Evolutionary conservation across 305 asterid species (phyloP).

Genomic region (Coffea humblotiana): DNA sequence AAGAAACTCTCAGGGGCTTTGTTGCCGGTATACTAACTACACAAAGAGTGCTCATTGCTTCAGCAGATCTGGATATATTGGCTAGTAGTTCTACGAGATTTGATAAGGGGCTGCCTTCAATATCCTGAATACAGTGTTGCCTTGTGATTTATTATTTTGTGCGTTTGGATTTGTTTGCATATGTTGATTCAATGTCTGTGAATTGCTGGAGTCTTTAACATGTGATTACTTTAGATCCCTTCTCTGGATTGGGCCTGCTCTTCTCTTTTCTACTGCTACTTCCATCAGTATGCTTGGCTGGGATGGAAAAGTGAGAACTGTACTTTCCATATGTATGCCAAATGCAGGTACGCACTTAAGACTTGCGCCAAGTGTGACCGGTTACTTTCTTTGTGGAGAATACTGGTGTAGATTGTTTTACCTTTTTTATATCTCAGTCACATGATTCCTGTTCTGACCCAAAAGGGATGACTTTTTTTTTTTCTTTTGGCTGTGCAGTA

Average conservation of each 20-base stretch:
- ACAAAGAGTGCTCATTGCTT: conserved; percentile 79
- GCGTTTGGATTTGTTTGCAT: not conserved
- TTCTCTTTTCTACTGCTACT: conserved; percentile 91
- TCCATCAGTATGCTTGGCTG: conserved; percentile 94
- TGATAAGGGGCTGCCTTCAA: conserved; percentile 97
- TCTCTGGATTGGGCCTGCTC: conserved; percentile 99
- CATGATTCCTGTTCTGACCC: conserved; percentile 1
- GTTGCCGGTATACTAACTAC: conserved; percentile 98
- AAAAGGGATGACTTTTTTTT: conserved; percentile 15
- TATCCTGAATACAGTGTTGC: conserved; percentile 58
- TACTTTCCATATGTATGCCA: conserved; percentile 90
- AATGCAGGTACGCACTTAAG: conserved; percentile 72
- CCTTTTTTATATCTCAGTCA: conserved; percentile 4
- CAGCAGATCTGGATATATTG: conserved; percentile 85
- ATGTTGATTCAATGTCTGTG: conserved; percentile 8
- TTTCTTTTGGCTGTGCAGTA: conserved; percentile 46
- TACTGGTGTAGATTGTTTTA: conserved; percentile 3
- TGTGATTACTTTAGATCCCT: conserved; percentile 86
- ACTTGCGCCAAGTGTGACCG: conserved; percentile 19
- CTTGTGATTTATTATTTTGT: not conserved
- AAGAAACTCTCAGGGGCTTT: conserved; percentile 96
- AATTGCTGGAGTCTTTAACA: conserved; percentile 55
- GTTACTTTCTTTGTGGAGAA: conserved; percentile 12
- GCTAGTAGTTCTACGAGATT: conserved; percentile 83
- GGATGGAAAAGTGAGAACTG: conserved; percentile 98